Percentiles rank a stretch among this genome's conserved stretches.
These are phyloP conservation scores for Colletotrichum sansevieriae DNA, from an alignment of 2,329 filamentous ascomycete genomes.

Conservation along the genomic window DNA sequence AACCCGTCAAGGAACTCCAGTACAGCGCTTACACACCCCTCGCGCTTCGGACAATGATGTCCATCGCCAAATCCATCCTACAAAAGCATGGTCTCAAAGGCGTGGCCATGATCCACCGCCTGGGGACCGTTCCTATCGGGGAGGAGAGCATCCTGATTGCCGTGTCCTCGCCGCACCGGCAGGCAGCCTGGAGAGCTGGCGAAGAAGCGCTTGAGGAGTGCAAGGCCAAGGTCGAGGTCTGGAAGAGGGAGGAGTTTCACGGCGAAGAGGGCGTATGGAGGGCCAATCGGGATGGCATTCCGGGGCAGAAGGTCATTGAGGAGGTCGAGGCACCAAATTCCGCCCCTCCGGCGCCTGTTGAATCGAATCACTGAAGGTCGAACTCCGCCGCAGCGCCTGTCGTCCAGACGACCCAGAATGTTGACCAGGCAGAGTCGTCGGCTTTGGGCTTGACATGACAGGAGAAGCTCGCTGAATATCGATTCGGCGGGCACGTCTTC, in stretches of 20 bases:
- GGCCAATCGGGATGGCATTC: conserved; percentile 82
- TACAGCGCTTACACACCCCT: conserved; percentile 81
- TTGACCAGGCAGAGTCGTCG: no score
- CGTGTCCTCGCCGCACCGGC: conserved; percentile 84
- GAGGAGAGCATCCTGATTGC: conserved; percentile 95
- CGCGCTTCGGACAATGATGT: conserved; percentile 76
- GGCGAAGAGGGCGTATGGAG: conserved; percentile 86
- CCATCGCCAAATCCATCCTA: conserved; percentile 70
- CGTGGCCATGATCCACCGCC: conserved; percentile 85
- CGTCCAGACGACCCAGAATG: no score
- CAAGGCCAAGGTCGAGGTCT: conserved; percentile 91
- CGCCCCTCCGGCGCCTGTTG: not conserved
- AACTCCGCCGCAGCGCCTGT: not conserved
- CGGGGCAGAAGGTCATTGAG: conserved; percentile 62
- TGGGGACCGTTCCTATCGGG: conserved; percentile 88
- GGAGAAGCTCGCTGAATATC: no score
- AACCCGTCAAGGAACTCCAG: conserved; percentile 79
- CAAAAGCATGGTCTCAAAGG: conserved; percentile 75
- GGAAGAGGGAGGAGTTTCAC: conserved; percentile 92
- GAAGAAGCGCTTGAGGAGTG: conserved; percentile 91
- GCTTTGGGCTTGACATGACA: no score
- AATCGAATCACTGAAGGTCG: not conserved
- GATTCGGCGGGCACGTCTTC: no score
- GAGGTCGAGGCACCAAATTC: not conserved
- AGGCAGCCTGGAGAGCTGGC: conserved; percentile 87